Conservation (phyloP, 2,329 filamentous ascomycete species). For the Penicillium sp. region DNA sequence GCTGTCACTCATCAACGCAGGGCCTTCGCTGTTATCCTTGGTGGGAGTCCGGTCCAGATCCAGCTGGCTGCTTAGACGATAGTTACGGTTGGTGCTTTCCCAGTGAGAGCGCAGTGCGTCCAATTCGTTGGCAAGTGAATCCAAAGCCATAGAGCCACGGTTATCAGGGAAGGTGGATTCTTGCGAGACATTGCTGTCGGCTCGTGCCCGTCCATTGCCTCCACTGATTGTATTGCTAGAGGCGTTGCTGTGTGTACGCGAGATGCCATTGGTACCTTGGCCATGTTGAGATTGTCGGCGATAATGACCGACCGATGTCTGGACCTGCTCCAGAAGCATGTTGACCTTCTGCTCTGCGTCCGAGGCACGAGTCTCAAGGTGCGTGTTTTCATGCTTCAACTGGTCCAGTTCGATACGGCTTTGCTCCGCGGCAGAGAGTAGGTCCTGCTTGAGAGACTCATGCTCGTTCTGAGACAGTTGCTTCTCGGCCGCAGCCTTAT, state of each 20-base stretch:
- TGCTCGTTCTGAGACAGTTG: constrained; percentile 60
- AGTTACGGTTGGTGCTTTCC: constrained; percentile 95
- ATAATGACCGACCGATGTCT: constrained; percentile 90
- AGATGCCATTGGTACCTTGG: constrained; percentile 40
- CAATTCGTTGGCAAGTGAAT: constrained; percentile 87
- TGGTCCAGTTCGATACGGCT: constrained; percentile 71
- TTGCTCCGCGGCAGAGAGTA: constrained; percentile 56
- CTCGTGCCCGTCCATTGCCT: constrained; percentile 34
- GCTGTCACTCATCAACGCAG: constrained; percentile 61
- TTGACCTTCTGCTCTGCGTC: constrained; percentile 94
- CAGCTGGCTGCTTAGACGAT: constrained; percentile 83
- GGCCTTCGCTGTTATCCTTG: constrained; percentile 42
- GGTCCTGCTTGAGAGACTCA: constrained; percentile 56
- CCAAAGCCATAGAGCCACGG: constrained; percentile 70
- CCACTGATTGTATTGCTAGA: constrained; percentile 49
- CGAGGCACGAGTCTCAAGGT: constrained; percentile 77
- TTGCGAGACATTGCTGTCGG: constrained; percentile 45
- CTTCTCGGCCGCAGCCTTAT: constrained; percentile 65
- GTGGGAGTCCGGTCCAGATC: constrained; percentile 70
- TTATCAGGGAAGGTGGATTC: constrained; percentile 50
- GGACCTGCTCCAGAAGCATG: constrained; percentile 89
- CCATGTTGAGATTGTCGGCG: constrained; percentile 66
- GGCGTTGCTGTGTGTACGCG: constrained; percentile 56
- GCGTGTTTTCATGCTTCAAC: constrained; percentile 75
- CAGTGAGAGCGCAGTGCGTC: constrained; percentile 88